Evolutionary conservation across 306 rosid genomes (phyloP), one percentile per base, ranked within the genome.

Genomic region (Abrus precatorius): DNA sequence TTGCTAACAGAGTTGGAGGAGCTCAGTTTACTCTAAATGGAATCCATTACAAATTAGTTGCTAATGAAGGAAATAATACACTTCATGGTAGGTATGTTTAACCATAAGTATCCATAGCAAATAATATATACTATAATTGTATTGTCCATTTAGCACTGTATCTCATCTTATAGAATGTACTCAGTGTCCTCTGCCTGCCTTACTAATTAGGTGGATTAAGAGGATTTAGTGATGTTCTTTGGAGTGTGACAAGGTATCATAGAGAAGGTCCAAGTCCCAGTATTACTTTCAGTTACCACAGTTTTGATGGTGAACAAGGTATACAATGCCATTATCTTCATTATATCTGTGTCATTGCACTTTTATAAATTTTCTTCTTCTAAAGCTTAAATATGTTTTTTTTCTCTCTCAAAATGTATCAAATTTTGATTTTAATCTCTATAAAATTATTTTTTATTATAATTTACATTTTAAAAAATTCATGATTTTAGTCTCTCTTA

Each of bases 271-370:
- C 56, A 4, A 54, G 41, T 72, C 97, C 98, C 50, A 53, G 70
- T 56, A 87, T 94, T 81, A 89, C 88, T 45, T 94, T 94, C 80
- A 70, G 79, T 63, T 90, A 91, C 82, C 90, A 78, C 72, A 94
- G 98, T 62, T 41, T 62, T 52, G 93, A 94, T 72, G 98, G 98
- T 1, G 97, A 94, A 84, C 53, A 94, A 90, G 97, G 98, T 91
- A 84, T 56, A 13, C 69, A 7, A 9, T 20, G 10, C 0, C 54
- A 65, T 56, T 67, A 3, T 28, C 52, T 59, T 33, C 27, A 29
- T 6, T 55, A 29, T 14, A 53, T 72, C 53, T 40, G 32, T 32
- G 41, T 30, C 2, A 34, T 72, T 49, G 53, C 12, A 5, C 40
- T 1, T 59, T 14, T 53, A 52, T 20, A 20, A 20, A 0, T 20